Conservation (phyloP, 768 basidiomycete species). For the Boletus rufocinnamomeus region DNA sequence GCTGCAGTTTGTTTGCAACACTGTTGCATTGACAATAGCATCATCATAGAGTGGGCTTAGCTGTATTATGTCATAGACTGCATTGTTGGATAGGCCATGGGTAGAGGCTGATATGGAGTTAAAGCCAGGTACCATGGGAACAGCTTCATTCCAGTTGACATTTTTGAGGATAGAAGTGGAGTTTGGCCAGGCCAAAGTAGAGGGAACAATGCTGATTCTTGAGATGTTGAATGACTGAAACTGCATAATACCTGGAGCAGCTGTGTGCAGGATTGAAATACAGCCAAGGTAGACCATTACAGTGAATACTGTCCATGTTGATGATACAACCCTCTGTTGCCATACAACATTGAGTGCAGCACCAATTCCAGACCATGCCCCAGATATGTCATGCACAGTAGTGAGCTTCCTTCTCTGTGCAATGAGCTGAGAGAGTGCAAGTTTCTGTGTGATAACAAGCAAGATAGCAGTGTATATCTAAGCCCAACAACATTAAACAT, state of each 20-base stretch:
- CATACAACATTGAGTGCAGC: neutral
- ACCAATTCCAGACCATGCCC: neutral
- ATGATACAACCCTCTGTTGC: neutral
- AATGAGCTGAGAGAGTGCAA: neutral
- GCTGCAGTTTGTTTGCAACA: neutral
- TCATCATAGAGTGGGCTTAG: neutral
- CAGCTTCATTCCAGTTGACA: neutral
- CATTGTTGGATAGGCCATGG: neutral
- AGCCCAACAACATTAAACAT: neutral
- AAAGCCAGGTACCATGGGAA: neutral
- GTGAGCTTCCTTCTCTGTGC: neutral
- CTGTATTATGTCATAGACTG: neutral
- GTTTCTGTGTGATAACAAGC: neutral
- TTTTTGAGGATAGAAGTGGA: neutral
- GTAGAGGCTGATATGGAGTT: fast-evolving
- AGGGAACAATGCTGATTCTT: neutral
- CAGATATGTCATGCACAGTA: neutral
- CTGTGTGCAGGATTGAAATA: neutral
- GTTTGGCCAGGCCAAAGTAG: neutral
- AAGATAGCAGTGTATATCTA: neutral
- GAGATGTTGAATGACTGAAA: neutral
- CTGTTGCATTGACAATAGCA: neutral
- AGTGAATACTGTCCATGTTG: neutral
- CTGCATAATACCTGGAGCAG: neutral
- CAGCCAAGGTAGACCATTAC: neutral